phyloP scores from a whole-genome alignment of 441 rosid genomes.

The Adansonia rubrostipa region DNA sequence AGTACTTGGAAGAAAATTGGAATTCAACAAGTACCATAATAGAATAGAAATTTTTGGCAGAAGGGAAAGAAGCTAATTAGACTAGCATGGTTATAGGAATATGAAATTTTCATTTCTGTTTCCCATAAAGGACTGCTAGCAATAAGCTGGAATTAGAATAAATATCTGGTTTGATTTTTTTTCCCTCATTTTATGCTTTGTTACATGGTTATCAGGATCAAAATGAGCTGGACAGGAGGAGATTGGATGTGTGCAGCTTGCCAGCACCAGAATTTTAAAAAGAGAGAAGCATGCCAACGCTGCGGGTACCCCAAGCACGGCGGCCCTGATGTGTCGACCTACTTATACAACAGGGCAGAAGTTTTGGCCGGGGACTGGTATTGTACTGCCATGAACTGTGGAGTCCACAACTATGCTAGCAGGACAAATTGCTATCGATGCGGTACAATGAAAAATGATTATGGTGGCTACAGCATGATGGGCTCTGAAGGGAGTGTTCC shows the following conservation, averaged over 20 bases:
- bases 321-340: conserved; percentile 72
- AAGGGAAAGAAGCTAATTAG: too few relatives aligned
- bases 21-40: background rate
- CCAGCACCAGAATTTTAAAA: conserved; percentile 84
- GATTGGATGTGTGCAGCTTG: conserved; percentile 94
- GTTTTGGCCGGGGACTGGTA: conserved; percentile 91
- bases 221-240: conserved; percentile 89
- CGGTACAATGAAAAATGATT: conserved; percentile 55
- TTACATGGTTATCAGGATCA: conserved; percentile 20
- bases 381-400: conserved; percentile 70
- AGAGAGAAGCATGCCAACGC: conserved; percentile 74
- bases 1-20: too few relatives aligned
- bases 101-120: conserved; percentile 24
- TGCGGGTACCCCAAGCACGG: conserved; percentile 81
- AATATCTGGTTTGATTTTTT: conserved; percentile 22
- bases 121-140: conserved; percentile 29
- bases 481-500: conserved; percentile 45
- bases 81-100: too few relatives aligned
- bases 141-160: conserved; percentile 17
- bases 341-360: conserved; percentile 60
- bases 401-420: conserved; percentile 87
- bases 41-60: background rate
- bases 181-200: conserved; percentile 23
- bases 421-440: conserved; percentile 70
- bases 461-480: conserved; percentile 43